Evolutionary conservation across 257 asterid species (phyloP).

Genomic region (Fraxinus americana): DNA sequence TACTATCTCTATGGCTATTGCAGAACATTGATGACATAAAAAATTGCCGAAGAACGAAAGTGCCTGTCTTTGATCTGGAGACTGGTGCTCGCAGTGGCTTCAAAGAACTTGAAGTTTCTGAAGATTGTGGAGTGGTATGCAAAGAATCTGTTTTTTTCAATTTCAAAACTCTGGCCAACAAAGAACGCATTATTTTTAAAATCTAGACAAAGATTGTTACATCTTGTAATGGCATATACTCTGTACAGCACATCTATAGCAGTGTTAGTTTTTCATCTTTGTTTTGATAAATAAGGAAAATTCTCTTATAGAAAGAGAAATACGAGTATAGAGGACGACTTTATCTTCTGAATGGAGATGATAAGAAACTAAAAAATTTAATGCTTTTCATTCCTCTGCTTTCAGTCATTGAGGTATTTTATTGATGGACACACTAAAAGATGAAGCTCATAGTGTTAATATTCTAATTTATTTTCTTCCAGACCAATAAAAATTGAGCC

Average conservation of each 20-base stretch:
- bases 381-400: slow-evolving; percentile 9
- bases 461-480: slow-evolving; percentile 2
- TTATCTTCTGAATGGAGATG: slow-evolving; percentile 9
- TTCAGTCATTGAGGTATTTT: slow-evolving; percentile 11
- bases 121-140: slow-evolving; percentile 98
- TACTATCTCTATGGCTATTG: slow-evolving; percentile 28
- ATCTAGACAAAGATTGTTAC: not conserved
- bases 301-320: slow-evolving; percentile 1
- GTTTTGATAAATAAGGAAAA: not conserved
- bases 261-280: slow-evolving; percentile 6
- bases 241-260: not conserved
- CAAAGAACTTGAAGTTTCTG: slow-evolving; percentile 91
- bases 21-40: slow-evolving; percentile 89
- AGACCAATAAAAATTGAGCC: not conserved
- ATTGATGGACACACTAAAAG: slow-evolving; percentile 1
- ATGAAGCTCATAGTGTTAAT: not conserved
- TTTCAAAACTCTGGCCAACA: not conserved
- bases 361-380: not conserved
- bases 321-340: not conserved
- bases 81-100: slow-evolving; percentile 88
- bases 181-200: not conserved
- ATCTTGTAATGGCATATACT: not conserved
- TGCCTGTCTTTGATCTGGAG: slow-evolving; percentile 90
- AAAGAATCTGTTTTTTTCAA: slow-evolving; percentile 1
- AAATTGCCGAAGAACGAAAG: slow-evolving; percentile 72